Base-by-base conservation (phyloP, 352 stramenopile species). In the Globisporangium spiculum region DNA sequence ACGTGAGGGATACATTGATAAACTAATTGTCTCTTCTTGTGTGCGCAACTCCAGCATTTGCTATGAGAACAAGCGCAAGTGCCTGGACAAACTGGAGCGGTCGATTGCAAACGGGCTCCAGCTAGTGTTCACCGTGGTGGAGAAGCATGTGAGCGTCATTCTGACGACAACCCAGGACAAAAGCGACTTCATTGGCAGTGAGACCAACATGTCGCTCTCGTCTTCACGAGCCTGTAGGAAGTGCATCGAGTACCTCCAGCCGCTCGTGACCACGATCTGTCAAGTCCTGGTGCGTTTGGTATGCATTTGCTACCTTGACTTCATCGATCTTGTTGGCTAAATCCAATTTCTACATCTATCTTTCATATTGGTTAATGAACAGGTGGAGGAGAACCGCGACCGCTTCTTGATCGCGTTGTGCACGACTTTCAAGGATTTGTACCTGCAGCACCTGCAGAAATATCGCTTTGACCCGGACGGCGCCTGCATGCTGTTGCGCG, bases 401-500 rank as follows among this genome's bases (percentile, higher is more conserved):
- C 78, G 71, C 7, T 95, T 93, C 24, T 68, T 95, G 34, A 72
- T 80, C 38, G 74, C 72, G 4, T 70, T 92, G 4, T 72, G 72
- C n/a, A 66, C 63, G 2, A 77, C 70, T 46, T 93, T 95, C 71
- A 91, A 92, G 70, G 83, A 91, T 8, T 56, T 90, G 46, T 92
- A 91, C 70, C 71, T 95, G 36, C 75, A 84, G 59, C 87, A 95
- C 53, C 60, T 95, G 10, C 77, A 86, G 52, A 89, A 89, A 60
- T 93, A 87, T 46, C 80, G 83, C 4, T 95, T 95, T 61, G 87
- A 95, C 50, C 82, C 87, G 5, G 87, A 95, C 62, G 87, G 87
- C 27, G 87, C 87, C 3, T 93, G 85, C 62, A 90, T 93, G 79
- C 64, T 95, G 38, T 80, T 95, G 54, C 85, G 85, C 12, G 87